phyloP scores from a whole-genome alignment of 2,329 filamentous ascomycete species.

The Beauveria bassiana region DNA sequence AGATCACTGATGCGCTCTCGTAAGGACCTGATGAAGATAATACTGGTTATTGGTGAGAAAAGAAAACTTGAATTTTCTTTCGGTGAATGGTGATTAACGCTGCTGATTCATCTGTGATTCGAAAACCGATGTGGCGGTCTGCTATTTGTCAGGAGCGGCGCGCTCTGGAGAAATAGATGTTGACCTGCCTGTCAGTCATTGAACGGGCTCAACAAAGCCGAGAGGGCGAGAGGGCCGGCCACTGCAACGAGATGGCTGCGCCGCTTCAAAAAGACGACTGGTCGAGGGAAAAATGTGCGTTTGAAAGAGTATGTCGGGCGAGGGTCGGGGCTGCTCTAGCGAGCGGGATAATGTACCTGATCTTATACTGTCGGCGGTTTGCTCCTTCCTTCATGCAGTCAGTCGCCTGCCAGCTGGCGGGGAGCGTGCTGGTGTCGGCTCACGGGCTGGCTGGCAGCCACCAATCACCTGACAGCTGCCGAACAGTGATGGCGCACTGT shows the following conservation, averaged over 20 bases:
- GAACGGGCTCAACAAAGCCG: background rate
- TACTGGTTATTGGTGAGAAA: background rate
- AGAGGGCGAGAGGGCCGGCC: background rate
- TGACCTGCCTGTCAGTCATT: background rate
- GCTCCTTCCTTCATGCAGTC: background rate
- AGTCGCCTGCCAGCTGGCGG: background rate
- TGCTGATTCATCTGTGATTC: background rate
- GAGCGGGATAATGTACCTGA: background rate
- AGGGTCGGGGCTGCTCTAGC: background rate
- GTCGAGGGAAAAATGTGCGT: background rate
- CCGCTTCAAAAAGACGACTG: background rate
- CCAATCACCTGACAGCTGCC: slow-evolving; percentile 5
- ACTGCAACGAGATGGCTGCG: background rate
- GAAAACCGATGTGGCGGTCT: background rate
- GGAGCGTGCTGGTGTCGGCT: background rate
- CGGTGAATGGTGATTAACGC: background rate
- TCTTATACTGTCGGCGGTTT: background rate
- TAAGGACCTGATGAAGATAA: background rate
- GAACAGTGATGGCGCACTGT: background rate
- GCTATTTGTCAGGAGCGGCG: background rate
- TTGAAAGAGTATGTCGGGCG: background rate
- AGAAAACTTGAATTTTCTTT: background rate
- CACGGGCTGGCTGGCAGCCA: background rate
- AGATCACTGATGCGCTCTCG: background rate
- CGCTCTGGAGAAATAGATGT: no score